Conservation (phyloP, 2,329 filamentous ascomycete genomes). For the Verticillium tricorpus region DNA sequence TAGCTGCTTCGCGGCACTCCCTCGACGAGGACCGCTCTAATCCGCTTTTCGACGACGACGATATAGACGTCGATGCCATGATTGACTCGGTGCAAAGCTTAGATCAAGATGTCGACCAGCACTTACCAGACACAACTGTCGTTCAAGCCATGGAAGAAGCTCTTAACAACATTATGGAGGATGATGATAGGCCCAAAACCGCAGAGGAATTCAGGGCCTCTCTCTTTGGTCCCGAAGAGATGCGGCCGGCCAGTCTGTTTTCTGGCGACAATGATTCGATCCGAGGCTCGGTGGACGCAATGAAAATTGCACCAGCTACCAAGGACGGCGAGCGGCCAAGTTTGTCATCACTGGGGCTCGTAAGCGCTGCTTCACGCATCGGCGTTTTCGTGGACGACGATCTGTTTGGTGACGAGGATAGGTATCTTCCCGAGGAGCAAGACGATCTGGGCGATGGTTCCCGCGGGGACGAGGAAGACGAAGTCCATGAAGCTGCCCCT, state of each 20-base stretch:
- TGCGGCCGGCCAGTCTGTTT: slow-evolving; percentile 41
- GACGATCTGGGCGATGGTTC: slow-evolving; percentile 62
- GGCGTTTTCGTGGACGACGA: slow-evolving; percentile 94
- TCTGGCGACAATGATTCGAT: slow-evolving; percentile 56
- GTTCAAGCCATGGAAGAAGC: slow-evolving; percentile 92
- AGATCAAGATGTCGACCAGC: slow-evolving; percentile 62
- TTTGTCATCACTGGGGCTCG: slow-evolving; percentile 83
- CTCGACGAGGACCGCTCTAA: slow-evolving; percentile 55
- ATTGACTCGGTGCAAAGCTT: slow-evolving; percentile 72
- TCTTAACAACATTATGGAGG: slow-evolving; percentile 86
- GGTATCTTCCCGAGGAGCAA: slow-evolving; percentile 79
- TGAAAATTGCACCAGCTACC: slow-evolving; percentile 22
- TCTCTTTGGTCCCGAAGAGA: slow-evolving; percentile 56
- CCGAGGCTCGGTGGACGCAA: slow-evolving; percentile 56
- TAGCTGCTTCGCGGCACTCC: slow-evolving; percentile 54
- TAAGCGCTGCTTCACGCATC: slow-evolving; percentile 80
- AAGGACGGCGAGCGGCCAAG: slow-evolving; percentile 69
- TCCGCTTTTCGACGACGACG: slow-evolving; percentile 77
- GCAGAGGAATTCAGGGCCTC: slow-evolving; percentile 62
- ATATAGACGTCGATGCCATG: slow-evolving; percentile 66
- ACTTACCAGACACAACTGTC: slow-evolving; percentile 67
- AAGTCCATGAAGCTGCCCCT: slow-evolving; percentile 89
- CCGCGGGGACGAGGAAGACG: slow-evolving; percentile 63
- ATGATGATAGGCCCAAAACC: slow-evolving; percentile 56
- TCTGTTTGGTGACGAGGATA: slow-evolving; percentile 84